Evolutionary conservation across 306 rosid species (phyloP).

Genomic region (Vigna radiata): DNA sequence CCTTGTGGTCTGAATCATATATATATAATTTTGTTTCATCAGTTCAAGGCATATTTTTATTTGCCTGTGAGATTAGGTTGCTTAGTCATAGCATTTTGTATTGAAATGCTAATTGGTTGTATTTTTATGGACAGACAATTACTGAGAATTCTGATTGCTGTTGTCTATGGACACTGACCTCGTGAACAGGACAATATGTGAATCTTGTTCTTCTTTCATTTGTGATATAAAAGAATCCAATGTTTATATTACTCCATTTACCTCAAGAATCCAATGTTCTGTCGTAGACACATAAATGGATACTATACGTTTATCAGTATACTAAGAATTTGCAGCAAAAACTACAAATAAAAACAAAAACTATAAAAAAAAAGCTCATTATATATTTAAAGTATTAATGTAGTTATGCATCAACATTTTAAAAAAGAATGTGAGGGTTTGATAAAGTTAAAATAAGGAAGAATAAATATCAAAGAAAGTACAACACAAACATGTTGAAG

Average conservation of each 20-base stretch:
- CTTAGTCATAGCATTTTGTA: neutral
- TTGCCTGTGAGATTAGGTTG: slow-evolving; percentile 56
- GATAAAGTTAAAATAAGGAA: no score
- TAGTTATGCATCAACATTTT: neutral
- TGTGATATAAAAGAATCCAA: slow-evolving; percentile 33
- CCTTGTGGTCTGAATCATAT: slow-evolving; percentile 45
- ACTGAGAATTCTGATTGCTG: slow-evolving; percentile 34
- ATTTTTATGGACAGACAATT: slow-evolving; percentile 25
- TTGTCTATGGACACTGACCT: slow-evolving; percentile 31
- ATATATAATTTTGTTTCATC: slow-evolving; percentile 32
- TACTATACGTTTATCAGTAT: neutral
- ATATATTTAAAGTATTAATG: neutral
- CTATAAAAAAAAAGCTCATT: neutral
- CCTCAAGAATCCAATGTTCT: slow-evolving; percentile 26
- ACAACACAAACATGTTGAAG: no score
- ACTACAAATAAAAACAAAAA: neutral
- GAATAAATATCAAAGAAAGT: no score
- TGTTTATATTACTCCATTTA: neutral
- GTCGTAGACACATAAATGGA: neutral
- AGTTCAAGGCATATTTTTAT: slow-evolving; percentile 57
- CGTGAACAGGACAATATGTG: slow-evolving; percentile 23
- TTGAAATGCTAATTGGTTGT: slow-evolving; percentile 45
- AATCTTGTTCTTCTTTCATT: neutral
- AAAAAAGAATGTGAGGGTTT: neutral
- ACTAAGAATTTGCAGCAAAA: neutral